A percentile compares a stretch with the other conserved stretches of the same genome.
These are phyloP conservation scores for Rosa multiflora DNA, from an alignment of 306 rosid species.

Conservation along the genomic window DNA sequence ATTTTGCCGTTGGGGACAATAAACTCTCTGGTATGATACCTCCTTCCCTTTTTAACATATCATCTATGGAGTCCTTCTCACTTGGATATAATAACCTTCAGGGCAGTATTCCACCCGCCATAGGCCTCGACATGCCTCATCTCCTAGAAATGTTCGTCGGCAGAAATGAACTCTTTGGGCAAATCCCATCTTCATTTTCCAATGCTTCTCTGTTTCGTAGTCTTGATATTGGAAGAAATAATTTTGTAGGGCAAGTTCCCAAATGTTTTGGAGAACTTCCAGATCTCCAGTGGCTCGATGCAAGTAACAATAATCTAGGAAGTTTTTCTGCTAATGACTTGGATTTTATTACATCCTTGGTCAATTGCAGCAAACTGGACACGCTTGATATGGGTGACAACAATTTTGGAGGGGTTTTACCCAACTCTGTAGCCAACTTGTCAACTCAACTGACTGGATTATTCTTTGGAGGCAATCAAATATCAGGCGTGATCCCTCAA, in stretches of 20 bases:
- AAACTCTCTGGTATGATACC: constrained; percentile 40
- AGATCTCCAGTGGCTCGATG: not conserved
- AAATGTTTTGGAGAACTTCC: not conserved
- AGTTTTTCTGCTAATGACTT: not conserved
- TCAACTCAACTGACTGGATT: not conserved
- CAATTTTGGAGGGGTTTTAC: not conserved
- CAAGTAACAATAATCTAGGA: not conserved
- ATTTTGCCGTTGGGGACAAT: constrained; percentile 21
- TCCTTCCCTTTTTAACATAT: constrained; percentile 22
- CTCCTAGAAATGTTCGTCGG: constrained; percentile 25
- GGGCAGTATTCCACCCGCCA: constrained; percentile 37
- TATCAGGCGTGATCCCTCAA: not conserved
- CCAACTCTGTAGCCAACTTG: not conserved
- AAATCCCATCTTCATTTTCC: not conserved
- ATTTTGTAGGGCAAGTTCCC: not conserved
- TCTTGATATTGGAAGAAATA: not conserved
- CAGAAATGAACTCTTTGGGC: constrained; percentile 5
- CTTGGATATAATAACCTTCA: constrained; percentile 27
- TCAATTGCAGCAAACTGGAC: not conserved
- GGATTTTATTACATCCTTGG: not conserved
- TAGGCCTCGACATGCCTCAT: constrained; percentile 26
- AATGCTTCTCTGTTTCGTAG: not conserved
- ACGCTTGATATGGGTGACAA: not conserved
- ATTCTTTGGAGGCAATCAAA: not conserved
- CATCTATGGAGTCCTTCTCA: constrained; percentile 2